phyloP scores from a whole-genome alignment of 2,329 filamentous ascomycete genomes.

The Drechslerella coelobrocha region DNA sequence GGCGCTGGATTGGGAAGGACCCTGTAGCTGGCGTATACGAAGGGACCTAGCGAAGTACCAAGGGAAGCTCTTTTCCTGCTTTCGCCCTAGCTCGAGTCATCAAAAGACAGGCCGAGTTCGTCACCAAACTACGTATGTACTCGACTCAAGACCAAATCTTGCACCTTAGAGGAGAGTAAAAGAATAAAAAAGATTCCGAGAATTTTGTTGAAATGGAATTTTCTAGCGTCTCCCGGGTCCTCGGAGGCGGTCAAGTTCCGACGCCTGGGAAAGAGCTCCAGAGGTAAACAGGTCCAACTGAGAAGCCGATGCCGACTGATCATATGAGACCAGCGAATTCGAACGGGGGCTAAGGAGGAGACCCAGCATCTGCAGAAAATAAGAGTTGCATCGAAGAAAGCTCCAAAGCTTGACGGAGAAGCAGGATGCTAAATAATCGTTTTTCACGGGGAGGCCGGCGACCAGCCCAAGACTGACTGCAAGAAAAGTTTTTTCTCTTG shows the following conservation, averaged over 20 bases:
- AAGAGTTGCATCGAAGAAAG: neutral
- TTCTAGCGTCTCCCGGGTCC: constrained; percentile 14
- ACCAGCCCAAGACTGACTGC: neutral
- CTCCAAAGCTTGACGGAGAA: neutral
- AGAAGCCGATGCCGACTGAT: constrained; percentile 28
- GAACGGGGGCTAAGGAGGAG: constrained; percentile 5
- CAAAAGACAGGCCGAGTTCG: constrained; percentile 17
- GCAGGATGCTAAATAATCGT: neutral
- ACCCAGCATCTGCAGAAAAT: neutral
- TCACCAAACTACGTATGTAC: neutral
- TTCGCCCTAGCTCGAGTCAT: constrained; percentile 6
- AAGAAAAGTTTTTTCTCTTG: constrained; percentile 9
- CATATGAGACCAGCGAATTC: neutral
- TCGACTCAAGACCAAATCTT: neutral
- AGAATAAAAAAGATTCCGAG: too few species aligned
- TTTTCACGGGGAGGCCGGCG: neutral
- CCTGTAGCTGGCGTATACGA: constrained; percentile 18
- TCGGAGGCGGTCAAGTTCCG: constrained; percentile 37
- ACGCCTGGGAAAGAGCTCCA: constrained; percentile 21
- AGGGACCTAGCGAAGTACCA: constrained; percentile 11
- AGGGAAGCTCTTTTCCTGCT: constrained; percentile 14
- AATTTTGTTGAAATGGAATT: constrained; percentile 12
- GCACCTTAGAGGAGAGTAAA: too few species aligned
- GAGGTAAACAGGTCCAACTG: constrained; percentile 22
- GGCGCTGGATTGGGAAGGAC: constrained; percentile 42